Evolutionary conservation across 164 flowering plant genomes (phyloP).

Genomic region (Sextonia rubra): DNA sequence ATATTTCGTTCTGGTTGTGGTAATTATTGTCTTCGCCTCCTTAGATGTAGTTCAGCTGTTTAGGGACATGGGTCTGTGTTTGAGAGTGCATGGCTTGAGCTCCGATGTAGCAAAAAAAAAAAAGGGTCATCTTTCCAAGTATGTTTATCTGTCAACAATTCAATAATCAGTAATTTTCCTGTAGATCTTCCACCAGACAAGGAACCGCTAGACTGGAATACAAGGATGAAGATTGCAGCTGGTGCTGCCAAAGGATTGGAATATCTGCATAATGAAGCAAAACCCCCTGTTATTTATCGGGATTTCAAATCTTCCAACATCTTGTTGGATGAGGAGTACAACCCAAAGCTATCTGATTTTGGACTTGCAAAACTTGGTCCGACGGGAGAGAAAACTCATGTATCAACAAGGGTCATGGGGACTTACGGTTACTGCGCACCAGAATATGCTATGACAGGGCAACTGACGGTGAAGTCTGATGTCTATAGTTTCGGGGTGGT

Average conservation of each 20-base stretch:
- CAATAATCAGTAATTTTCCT: slow-evolving; percentile 4
- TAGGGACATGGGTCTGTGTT: too few species aligned
- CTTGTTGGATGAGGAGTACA: slow-evolving; percentile 45
- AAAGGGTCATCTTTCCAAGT: too few species aligned
- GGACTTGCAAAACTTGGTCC: slow-evolving; percentile 60
- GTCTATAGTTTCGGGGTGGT: slow-evolving; percentile 57
- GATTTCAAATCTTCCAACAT: slow-evolving; percentile 70
- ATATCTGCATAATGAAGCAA: slow-evolving; percentile 53
- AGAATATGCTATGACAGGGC: slow-evolving; percentile 53
- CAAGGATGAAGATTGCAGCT: slow-evolving; percentile 71
- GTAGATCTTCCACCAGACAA: slow-evolving; percentile 35
- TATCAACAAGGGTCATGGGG: slow-evolving; percentile 57
- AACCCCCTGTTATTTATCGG: slow-evolving; percentile 66
- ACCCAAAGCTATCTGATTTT: slow-evolving; percentile 77
- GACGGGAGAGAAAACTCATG: slow-evolving; percentile 39
- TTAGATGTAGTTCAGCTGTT: too few species aligned
- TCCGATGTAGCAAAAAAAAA: too few species aligned
- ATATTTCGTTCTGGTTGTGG: too few species aligned
- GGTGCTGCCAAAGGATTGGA: slow-evolving; percentile 78
- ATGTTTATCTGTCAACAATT: too few species aligned
- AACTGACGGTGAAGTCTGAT: slow-evolving; percentile 47
- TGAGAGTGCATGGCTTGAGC: too few species aligned
- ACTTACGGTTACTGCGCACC: slow-evolving; percentile 59
- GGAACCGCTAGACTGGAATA: slow-evolving; percentile 65
- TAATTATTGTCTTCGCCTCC: too few species aligned